A percentile compares a stretch with the other conserved stretches of the same genome.
phyloP scores from a whole-genome alignment of 192 early-diverging fungal genomes.

The Podila verticillata region DNA sequence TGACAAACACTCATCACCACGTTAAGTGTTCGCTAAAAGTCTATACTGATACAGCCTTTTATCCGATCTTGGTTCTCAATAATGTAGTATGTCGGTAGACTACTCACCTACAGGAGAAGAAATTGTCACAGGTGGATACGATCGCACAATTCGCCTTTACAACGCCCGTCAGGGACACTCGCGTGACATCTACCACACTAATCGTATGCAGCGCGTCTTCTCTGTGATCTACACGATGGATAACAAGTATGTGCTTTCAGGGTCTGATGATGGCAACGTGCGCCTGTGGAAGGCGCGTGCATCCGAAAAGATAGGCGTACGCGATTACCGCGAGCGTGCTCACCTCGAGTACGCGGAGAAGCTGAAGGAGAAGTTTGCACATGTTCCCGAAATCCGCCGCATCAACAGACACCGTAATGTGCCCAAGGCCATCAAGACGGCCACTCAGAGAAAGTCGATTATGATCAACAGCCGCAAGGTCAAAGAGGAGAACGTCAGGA shows the following conservation, averaged over 20 bases:
- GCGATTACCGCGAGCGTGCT: constrained; percentile 79
- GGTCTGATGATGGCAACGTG: constrained; percentile 97
- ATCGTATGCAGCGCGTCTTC: constrained; percentile 98
- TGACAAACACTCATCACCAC: neutral
- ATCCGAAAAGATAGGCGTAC: constrained; percentile 78
- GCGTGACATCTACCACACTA: constrained; percentile 96
- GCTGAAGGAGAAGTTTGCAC: constrained; percentile 93
- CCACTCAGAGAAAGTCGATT: constrained; percentile 80
- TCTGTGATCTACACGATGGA: constrained; percentile 95
- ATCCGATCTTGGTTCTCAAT: neutral
- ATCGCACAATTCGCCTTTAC: constrained; percentile 91
- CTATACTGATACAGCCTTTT: constrained; percentile 8
- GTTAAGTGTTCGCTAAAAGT: neutral
- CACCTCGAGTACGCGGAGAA: constrained; percentile 84
- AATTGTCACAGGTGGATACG: constrained; percentile 96
- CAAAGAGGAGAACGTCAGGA: constrained; percentile 93
- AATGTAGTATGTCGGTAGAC: constrained; percentile 86
- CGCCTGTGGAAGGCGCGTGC: constrained; percentile 96
- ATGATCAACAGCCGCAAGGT: constrained; percentile 82
- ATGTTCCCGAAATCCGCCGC: constrained; percentile 88
- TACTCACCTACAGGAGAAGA: constrained; percentile 98
- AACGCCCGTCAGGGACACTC: constrained; percentile 80
- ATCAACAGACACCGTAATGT: constrained; percentile 89
- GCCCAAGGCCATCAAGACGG: constrained; percentile 85
- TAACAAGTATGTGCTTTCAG: constrained; percentile 92